Percentiles rank a stretch among this genome's conserved stretches.
Evolutionary conservation across 1,284 basidiomycete genomes (phyloP).

Genomic region (Takashimella tepidaria): DNA sequence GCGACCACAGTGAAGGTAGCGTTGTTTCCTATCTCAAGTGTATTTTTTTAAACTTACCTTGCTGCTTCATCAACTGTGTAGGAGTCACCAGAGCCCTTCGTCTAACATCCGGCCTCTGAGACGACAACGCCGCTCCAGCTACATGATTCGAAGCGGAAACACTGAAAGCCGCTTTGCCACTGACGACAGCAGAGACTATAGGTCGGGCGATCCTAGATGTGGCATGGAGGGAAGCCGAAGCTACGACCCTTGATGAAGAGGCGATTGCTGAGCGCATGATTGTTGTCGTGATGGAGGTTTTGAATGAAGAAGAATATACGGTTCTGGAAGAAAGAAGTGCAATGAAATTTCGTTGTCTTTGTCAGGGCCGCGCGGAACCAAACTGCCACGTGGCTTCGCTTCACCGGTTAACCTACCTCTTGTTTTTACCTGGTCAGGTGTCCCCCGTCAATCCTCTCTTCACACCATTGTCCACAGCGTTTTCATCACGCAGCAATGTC

Average conservation of each 20-base stretch:
- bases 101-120: constrained; percentile 7
- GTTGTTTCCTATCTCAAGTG: not conserved
- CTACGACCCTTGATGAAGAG: constrained; percentile 23
- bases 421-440: too few species aligned
- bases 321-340: too few species aligned
- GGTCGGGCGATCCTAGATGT: constrained; percentile 2
- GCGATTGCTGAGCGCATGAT: constrained; percentile 28
- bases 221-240: not conserved
- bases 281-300: not conserved
- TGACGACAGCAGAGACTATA: constrained; percentile 13
- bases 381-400: too few species aligned
- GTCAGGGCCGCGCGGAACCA: too few species aligned
- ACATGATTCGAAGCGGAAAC: not conserved
- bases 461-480: too few species aligned
- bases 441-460: too few species aligned
- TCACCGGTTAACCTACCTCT: too few species aligned
- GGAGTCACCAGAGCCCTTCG: constrained; percentile 3
- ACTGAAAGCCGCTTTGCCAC: not conserved
- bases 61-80: constrained; percentile 1
- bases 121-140: not conserved
- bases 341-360: too few species aligned
- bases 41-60: not conserved
- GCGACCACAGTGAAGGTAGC: not conserved
- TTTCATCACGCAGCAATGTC: too few species aligned
- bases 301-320: not conserved